Evolutionary conservation across 176 grass and related monocot genomes (phyloP), one percentile per base, ranked within the genome.

Genomic region (Hyparrhenia diplandra): DNA sequence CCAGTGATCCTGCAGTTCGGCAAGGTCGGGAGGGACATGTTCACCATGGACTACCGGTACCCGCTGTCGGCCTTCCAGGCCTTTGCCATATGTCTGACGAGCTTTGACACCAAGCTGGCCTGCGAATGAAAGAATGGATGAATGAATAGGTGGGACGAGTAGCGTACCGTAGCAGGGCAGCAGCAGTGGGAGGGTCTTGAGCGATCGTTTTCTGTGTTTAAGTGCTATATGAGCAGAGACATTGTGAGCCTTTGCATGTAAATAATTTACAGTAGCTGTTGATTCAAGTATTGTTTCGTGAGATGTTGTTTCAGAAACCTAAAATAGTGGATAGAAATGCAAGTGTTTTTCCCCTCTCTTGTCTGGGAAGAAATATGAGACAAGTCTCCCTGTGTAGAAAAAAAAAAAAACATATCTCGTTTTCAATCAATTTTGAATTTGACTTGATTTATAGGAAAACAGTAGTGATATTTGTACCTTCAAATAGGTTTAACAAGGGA

Each of bases 1-100:
- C 78, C 80, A 5, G 87, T 93, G 67, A 90, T 97, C 29, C 46
- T 97, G 63, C 94, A 97, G 52, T 97, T 97, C 3, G 94, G 94
- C 28, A 97, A 93, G 84, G 94, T 97, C 36, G 86, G 86, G 14
- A 91, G 90, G 80, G 90, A 97, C 59, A 85, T 69, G 55, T 97
- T 93, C 74, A 97, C 94, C 18, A 97, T 97, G 94, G 94, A 97
- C 64, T 97, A 93, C 46, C 81, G 90, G 54, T 97, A 97, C 61
- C 94, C 94, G 2, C 69, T 97, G 64, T 93, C 94, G 2, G 94
- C 94, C 4, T 97, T 97, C 84, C 94, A 97, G 88, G 90, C 94
- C 71, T 97, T 97, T 16, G 88, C 94, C 13, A 93, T 97, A 71
- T 93, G 94, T 79, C 73, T 97, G 71, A 97, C 87, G 55, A 97